phyloP scores from a whole-genome alignment of 225 moss, liverwort and hornwort species.

The Anthoceros angustus region DNA sequence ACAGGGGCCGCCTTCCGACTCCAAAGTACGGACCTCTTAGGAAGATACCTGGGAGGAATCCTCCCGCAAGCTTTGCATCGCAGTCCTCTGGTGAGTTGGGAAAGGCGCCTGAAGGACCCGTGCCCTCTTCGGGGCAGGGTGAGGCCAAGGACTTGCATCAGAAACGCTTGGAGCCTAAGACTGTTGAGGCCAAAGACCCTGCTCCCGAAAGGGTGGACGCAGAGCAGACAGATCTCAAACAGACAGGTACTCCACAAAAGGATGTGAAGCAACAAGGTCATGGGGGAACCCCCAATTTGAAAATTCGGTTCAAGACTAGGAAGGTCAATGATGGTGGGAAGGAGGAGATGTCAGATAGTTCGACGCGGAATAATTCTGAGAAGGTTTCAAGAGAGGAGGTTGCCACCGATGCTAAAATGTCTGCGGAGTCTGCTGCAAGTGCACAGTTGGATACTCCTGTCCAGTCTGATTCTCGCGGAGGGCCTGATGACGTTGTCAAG shows the following conservation, averaged over 20 bases:
- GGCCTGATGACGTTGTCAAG: slow-evolving; percentile 7
- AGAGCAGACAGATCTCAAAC: background rate
- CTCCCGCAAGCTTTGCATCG: background rate
- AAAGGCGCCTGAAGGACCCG: background rate
- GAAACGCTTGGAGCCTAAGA: background rate
- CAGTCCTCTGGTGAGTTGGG: background rate
- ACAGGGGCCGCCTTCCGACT: slow-evolving; percentile 36
- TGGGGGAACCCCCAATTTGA: background rate
- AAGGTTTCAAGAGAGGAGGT: background rate
- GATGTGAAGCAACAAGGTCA: background rate
- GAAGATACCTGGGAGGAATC: background rate
- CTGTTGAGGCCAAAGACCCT: background rate
- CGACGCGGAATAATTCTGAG: background rate
- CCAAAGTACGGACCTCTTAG: slow-evolving; percentile 70
- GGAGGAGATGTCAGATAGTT: background rate
- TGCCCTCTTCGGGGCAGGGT: background rate
- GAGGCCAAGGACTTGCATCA: background rate
- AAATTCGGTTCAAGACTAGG: background rate
- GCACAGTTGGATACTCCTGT: slow-evolving; percentile 5
- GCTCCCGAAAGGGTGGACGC: background rate
- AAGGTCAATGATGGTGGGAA: background rate
- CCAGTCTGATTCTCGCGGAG: background rate
- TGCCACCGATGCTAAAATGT: background rate
- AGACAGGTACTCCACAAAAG: background rate
- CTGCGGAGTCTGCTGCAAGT: background rate